A percentile compares a stretch with the other conserved stretches of the same genome.
These are phyloP conservation scores for Agapanthus africanus DNA, from an alignment of 106 monocot genomes.

Conservation along the genomic window DNA sequence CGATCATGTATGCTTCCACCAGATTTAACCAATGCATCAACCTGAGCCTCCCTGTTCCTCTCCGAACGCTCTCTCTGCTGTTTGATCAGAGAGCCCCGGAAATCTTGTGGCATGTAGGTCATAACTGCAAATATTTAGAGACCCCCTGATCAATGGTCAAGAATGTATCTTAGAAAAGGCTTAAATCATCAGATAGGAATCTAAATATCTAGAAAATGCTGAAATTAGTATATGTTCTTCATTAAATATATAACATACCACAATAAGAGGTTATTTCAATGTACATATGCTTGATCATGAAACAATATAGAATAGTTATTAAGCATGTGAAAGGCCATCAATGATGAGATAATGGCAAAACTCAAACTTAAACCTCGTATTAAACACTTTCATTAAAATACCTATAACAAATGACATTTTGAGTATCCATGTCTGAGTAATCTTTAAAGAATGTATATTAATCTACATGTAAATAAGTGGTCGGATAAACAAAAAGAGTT, in stretches of 20 bases:
- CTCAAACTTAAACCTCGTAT: neutral
- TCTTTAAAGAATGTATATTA: neutral
- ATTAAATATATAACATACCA: too few relatives aligned
- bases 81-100: constrained; percentile 80
- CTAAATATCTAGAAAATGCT: neutral
- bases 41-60: constrained; percentile 76
- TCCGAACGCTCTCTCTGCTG: constrained; percentile 93
- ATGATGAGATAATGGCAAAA: neutral
- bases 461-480: neutral
- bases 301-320: neutral
- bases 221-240: neutral
- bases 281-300: neutral
- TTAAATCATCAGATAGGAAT: neutral
- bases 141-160: constrained; percentile 10
- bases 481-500: neutral
- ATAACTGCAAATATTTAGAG: constrained; percentile 76
- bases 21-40: constrained; percentile 78
- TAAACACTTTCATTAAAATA: neutral
- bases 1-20: constrained; percentile 90
- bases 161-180: constrained; percentile 10
- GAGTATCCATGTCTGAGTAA: neutral
- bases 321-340: neutral
- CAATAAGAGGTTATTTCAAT: too few relatives aligned
- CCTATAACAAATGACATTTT: neutral
- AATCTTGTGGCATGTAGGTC: constrained; percentile 99